Conservation (phyloP, 768 basidiomycete genomes). For the Naganishia vishniacii region DNA sequence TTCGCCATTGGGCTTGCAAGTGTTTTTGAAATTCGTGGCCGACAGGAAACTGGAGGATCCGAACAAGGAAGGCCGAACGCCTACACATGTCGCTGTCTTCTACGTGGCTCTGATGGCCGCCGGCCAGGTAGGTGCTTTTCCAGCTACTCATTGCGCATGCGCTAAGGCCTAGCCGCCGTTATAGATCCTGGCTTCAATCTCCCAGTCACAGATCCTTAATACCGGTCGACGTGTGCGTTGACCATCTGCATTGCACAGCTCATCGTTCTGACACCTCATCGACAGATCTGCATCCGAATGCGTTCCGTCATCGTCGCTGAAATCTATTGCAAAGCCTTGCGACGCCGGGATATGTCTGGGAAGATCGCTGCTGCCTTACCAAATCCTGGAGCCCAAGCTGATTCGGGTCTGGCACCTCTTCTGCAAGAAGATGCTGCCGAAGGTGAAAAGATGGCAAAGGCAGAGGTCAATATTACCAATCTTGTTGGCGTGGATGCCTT, state of each 20-base stretch:
- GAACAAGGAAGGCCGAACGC: constrained; percentile 34
- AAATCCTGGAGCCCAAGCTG: constrained; percentile 27
- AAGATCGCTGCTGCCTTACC: constrained; percentile 30
- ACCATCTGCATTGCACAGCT: too few species aligned
- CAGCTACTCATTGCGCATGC: not conserved
- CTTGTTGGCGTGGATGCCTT: constrained; percentile 48
- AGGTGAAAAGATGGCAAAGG: constrained; percentile 30
- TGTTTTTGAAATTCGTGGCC: constrained; percentile 47
- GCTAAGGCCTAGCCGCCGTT: not conserved
- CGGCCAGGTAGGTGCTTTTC: constrained; percentile 34
- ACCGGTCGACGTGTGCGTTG: constrained; percentile 44
- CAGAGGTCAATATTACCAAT: constrained; percentile 46
- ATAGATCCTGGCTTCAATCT: constrained; percentile 15
- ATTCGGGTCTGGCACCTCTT: constrained; percentile 11
- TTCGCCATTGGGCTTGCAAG: constrained; percentile 49
- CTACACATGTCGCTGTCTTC: constrained; percentile 48
- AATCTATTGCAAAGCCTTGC: constrained; percentile 50
- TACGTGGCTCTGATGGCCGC: constrained; percentile 49
- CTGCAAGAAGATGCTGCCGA: constrained; percentile 27
- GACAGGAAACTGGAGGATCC: constrained; percentile 33
- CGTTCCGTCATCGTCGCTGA: constrained; percentile 50
- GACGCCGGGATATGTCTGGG: constrained; percentile 49
- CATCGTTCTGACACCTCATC: too few species aligned
- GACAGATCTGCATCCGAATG: constrained; percentile 44
- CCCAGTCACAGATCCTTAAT: constrained; percentile 41